These are phyloP conservation scores for Durio zibethinus DNA, from an alignment of 345 rosid species.

Conservation along the genomic window DNA sequence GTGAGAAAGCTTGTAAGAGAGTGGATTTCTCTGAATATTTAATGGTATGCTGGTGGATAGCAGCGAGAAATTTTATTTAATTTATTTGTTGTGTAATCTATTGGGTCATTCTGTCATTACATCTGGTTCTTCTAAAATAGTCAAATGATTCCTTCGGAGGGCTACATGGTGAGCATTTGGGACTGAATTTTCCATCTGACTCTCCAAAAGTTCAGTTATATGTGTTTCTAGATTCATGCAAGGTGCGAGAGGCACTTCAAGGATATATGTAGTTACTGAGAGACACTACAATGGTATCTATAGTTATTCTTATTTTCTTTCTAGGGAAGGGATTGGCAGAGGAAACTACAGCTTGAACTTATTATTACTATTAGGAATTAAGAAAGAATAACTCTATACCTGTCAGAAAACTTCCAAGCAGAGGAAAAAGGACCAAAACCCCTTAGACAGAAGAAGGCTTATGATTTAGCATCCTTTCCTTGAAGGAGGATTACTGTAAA, in stretches of 20 bases:
- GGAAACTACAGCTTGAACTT: not conserved
- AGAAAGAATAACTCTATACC: not conserved
- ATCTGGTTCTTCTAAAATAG: not conserved
- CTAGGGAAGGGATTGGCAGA: not conserved
- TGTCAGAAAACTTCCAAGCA: not conserved
- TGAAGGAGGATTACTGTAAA: not conserved
- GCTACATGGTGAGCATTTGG: not conserved
- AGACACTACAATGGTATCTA: not conserved
- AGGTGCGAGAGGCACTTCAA: not conserved
- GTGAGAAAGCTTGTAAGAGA: not conserved
- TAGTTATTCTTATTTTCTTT: not conserved
- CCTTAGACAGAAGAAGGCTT: not conserved
- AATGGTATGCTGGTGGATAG: not conserved
- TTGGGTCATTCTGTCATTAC: not conserved
- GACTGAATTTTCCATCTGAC: not conserved
- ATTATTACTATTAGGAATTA: not conserved
- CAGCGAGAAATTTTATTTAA: not conserved
- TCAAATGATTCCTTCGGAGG: not conserved
- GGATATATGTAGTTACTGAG: not conserved
- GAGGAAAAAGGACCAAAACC: not conserved
- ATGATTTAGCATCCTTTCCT: slow-evolving; percentile 2
- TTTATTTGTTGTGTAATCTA: not conserved
- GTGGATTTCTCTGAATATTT: not conserved
- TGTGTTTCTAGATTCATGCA: not conserved
- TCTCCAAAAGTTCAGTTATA: not conserved